phyloP scores from a whole-genome alignment of 2,329 filamentous ascomycete genomes.

The Onygenales sp. region DNA sequence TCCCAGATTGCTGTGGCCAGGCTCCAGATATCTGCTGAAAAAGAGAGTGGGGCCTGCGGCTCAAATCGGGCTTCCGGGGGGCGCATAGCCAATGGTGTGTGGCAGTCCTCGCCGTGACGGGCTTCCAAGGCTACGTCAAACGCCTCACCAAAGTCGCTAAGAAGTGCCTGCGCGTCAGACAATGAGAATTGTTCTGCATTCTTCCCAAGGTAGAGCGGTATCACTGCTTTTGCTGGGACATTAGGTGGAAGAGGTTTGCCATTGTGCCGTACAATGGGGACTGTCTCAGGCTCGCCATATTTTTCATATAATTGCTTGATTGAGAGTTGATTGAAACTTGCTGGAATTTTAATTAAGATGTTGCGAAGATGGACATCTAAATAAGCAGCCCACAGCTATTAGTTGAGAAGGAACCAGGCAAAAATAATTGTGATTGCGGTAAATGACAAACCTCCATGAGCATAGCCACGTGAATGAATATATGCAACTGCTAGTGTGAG shows the following conservation, averaged over 20 bases:
- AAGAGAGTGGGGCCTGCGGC: constrained; percentile 10
- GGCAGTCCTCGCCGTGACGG: constrained; percentile 13
- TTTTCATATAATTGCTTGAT: constrained; percentile 22
- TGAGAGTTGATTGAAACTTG: constrained; percentile 20
- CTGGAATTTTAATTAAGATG: constrained; percentile 16
- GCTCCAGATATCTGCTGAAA: constrained; percentile 18
- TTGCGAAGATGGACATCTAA: constrained; percentile 24
- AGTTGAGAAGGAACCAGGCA: not conserved
- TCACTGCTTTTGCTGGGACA: constrained; percentile 18
- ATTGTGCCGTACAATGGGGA: constrained; percentile 16
- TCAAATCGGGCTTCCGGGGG: constrained; percentile 17
- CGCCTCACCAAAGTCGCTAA: constrained; percentile 28
- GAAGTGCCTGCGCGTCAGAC: constrained; percentile 19
- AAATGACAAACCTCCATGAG: constrained; percentile 11
- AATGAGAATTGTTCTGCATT: constrained; percentile 18
- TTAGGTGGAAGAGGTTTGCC: constrained; percentile 17
- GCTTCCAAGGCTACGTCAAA: constrained; percentile 11
- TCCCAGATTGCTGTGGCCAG: constrained; percentile 17
- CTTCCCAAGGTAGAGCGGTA: constrained; percentile 21
- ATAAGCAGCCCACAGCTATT: not conserved
- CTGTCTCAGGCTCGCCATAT: constrained; percentile 21
- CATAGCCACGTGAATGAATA: constrained; percentile 12
- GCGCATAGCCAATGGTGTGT: constrained; percentile 11
- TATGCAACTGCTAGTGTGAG: constrained; percentile 11
- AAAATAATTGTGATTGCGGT: not conserved